Base-by-base conservation (phyloP, 176 grass and related monocot genomes). In the Juncus inflexus region DNA sequence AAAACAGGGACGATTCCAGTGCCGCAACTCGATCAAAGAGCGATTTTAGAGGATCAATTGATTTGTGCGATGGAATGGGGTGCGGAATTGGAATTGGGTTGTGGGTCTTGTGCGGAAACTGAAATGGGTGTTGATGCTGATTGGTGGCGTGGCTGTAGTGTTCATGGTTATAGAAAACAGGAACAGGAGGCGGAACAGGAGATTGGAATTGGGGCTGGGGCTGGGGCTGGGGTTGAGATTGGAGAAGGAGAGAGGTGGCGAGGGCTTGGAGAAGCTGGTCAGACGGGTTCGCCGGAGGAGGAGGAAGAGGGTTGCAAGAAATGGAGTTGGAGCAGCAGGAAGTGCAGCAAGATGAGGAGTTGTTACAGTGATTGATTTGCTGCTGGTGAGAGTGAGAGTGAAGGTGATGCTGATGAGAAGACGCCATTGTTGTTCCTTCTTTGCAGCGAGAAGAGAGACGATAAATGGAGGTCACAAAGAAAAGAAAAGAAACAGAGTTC, bases 1-100 rank as follows among this genome's bases (percentile, higher is more conserved):
- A 56, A 9, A 81, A 81, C 1, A 84, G 58, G 6, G 80, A 81
- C 15, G 77, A 84, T 63, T 92, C 94, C 51, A 99, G 86, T 12
- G 67, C 75, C 9, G 89, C 75, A 5, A 86, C 83, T 50, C 89
- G 85, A 72, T 71, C 80, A 16, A 90, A 76, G 47, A 99, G 88
- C 64, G 94, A 90, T 64, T 78, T 72, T 50, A 99, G 80, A 47
- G 85, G 71, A 3, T 74, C 52, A 37, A 89, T 62, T 11, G 58
- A 49, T n/a, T 86, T 63, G 35, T 84, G 81, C 3, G 79, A 12
- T 9, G 64, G 63, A 55, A 36, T 50, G 4, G 41, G 41, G 73
- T 53, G 47, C n/a, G 40, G 19, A 13, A 49, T 63, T 28, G 40
- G 19, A 13, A 49, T 63, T 8, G 53, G 73, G 15, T 41, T 67